Percentiles rank a stretch among this genome's conserved stretches.
phyloP scores from a whole-genome alignment of 495 filamentous ascomycete genomes.

The Durotheca rogersii region DNA sequence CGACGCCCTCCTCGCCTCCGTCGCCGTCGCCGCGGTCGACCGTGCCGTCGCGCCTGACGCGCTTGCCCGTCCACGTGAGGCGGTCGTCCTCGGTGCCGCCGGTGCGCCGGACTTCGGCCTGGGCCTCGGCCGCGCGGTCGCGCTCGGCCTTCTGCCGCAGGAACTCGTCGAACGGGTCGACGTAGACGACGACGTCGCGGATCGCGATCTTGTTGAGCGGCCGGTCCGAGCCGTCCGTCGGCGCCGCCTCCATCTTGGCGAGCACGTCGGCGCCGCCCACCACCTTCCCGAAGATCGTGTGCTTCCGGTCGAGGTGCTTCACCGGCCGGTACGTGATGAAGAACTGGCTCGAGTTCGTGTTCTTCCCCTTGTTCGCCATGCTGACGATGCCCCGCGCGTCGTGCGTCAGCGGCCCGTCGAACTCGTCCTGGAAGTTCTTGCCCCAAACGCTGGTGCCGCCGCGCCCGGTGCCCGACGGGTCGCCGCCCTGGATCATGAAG shows the following conservation, averaged over 20 bases:
- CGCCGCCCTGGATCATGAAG: slow-evolving; percentile 98
- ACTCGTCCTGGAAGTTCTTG: slow-evolving; percentile 88
- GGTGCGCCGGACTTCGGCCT: slow-evolving; percentile 51
- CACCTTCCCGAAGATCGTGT: slow-evolving; percentile 90
- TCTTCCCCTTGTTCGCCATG: slow-evolving; percentile 98
- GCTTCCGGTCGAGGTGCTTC: slow-evolving; percentile 86
- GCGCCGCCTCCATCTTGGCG: slow-evolving; percentile 70
- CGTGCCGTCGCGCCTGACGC: slow-evolving; percentile 62
- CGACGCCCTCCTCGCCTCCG: slow-evolving; percentile 58
- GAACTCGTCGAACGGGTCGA: slow-evolving; percentile 97
- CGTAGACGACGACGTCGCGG: slow-evolving; percentile 78
- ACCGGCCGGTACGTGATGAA: slow-evolving; percentile 86
- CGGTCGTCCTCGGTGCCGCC: slow-evolving; percentile 74
- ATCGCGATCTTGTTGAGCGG: slow-evolving; percentile 77
- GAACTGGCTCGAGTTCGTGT: slow-evolving; percentile 94
- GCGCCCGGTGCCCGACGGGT: slow-evolving; percentile 85
- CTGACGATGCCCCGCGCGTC: slow-evolving; percentile 74
- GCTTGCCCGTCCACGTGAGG: slow-evolving; percentile 90
- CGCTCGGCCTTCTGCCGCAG: slow-evolving; percentile 59
- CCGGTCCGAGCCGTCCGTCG: slow-evolving; percentile 64
- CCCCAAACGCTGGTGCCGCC: slow-evolving; percentile 89
- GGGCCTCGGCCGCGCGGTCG: slow-evolving; percentile 52
- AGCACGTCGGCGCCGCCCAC: slow-evolving; percentile 77
- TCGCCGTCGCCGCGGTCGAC: slow-evolving; percentile 45
- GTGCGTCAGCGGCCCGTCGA: slow-evolving; percentile 83